phyloP scores from a whole-genome alignment of 78 protist species.

The Anaeramoeba flamelloides region DNA sequence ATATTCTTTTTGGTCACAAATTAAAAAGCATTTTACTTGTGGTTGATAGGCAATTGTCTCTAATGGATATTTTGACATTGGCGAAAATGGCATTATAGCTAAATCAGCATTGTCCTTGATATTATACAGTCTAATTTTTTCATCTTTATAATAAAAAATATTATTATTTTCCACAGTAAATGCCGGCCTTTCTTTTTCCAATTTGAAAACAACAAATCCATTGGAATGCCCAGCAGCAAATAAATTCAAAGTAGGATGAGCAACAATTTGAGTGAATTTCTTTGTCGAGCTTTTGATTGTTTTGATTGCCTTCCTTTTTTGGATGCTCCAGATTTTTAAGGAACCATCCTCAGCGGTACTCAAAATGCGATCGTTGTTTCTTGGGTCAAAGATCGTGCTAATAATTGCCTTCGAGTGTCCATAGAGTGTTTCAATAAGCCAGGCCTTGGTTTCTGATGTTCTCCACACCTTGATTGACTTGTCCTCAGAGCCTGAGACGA shows the following conservation, averaged over 20 bases:
- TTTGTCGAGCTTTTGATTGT: background rate
- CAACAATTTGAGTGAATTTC: background rate
- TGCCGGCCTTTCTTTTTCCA: background rate
- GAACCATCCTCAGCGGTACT: background rate
- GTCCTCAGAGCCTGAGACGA: slow-evolving; percentile 90
- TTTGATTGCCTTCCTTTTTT: background rate
- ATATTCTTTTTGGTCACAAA: no score
- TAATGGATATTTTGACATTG: no score
- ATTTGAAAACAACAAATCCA: background rate
- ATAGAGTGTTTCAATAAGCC: background rate
- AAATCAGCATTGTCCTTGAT: no score
- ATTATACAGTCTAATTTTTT: background rate
- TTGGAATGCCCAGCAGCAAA: background rate
- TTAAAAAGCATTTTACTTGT: no score
- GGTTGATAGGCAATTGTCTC: no score
- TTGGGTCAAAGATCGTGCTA: background rate
- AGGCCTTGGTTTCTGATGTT: slow-evolving; percentile 4
- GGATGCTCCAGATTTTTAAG: background rate
- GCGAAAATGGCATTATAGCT: no score
- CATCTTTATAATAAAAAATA: background rate
- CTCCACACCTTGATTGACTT: slow-evolving; percentile 83
- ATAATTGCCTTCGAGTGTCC: background rate
- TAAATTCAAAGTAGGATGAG: background rate
- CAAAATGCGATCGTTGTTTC: background rate
- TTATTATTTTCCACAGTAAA: background rate